Evolutionary conservation across 2,329 filamentous ascomycete species (phyloP).

Genomic region (Colletotrichum sojae): DNA sequence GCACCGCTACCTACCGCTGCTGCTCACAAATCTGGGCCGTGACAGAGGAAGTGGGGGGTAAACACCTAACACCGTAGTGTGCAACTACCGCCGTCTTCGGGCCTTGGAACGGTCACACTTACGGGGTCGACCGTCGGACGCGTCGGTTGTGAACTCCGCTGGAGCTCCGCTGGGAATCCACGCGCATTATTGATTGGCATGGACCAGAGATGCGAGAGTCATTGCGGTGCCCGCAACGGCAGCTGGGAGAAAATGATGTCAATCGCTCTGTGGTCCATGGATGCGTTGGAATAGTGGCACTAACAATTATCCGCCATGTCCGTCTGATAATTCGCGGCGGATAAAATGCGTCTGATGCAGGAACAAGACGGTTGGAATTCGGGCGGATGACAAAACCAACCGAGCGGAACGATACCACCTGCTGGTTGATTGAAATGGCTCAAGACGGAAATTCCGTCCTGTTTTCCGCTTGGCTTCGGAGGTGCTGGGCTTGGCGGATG

Average conservation of each 20-base stretch:
- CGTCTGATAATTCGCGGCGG: conserved; percentile 20
- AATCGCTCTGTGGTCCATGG: background rate
- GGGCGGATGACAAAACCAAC: conserved; percentile 19
- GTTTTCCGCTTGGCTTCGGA: conserved; percentile 30
- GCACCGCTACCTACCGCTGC: background rate
- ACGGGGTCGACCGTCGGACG: conserved; percentile 35
- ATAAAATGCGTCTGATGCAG: conserved; percentile 34
- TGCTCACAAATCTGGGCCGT: conserved; percentile 36
- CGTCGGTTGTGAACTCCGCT: conserved; percentile 37
- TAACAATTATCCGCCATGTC: conserved; percentile 32
- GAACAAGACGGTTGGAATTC: conserved; percentile 15
- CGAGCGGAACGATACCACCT: conserved; percentile 23
- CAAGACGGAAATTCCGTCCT: conserved; percentile 35
- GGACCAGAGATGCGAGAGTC: conserved; percentile 24
- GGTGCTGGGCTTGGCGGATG: conserved; percentile 21
- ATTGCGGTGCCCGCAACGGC: conserved; percentile 5
- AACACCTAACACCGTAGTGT: conserved; percentile 28
- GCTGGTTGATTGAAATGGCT: conserved; percentile 20
- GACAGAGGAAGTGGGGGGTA: conserved; percentile 31
- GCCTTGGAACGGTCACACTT: conserved; percentile 36
- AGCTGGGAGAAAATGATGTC: conserved; percentile 31
- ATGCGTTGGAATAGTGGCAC: conserved; percentile 19
- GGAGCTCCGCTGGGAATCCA: conserved; percentile 39
- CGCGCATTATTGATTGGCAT: conserved; percentile 37
- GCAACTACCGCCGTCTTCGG: conserved; percentile 33